Conservation (phyloP, 2,329 filamentous ascomycete species). For the Penicillium verrucosum region DNA sequence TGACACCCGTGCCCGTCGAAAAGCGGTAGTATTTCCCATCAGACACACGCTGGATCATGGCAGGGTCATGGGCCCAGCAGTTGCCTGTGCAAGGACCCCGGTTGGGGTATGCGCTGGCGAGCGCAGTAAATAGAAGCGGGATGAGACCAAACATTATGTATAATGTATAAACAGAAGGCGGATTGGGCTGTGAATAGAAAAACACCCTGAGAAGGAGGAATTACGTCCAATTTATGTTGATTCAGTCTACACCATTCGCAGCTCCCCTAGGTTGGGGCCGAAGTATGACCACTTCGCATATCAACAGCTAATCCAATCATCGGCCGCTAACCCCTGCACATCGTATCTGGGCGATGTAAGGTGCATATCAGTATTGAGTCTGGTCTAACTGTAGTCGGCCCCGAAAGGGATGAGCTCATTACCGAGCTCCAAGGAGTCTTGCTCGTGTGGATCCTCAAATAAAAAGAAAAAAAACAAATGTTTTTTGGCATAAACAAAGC, state of each 20-base stretch:
- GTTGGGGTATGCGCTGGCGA: slow-evolving; percentile 29
- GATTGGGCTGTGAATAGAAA: neutral
- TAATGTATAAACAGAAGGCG: slow-evolving; percentile 2
- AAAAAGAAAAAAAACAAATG: slow-evolving; percentile 3
- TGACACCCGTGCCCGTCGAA: slow-evolving; percentile 51
- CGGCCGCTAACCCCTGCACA: slow-evolving; percentile 6
- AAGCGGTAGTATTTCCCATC: slow-evolving; percentile 56
- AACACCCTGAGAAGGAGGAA: neutral
- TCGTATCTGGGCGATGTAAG: slow-evolving; percentile 24
- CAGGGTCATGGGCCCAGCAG: slow-evolving; percentile 48
- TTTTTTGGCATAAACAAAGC: neutral
- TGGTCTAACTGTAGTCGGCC: neutral
- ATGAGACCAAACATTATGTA: slow-evolving; percentile 23
- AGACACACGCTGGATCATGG: slow-evolving; percentile 46
- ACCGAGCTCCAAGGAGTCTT: neutral
- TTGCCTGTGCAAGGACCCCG: slow-evolving; percentile 32
- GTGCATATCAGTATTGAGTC: slow-evolving; percentile 23
- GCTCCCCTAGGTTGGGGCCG: neutral
- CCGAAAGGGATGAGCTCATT: slow-evolving; percentile 7
- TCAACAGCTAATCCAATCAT: slow-evolving; percentile 17
- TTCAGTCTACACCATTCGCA: neutral
- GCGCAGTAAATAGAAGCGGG: slow-evolving; percentile 21
- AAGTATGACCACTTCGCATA: slow-evolving; percentile 5
- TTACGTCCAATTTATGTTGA: slow-evolving; percentile 8
- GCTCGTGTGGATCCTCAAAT: slow-evolving; percentile 14